These are phyloP conservation scores for Rhexocercosporidium sp. DNA, from an alignment of 2,329 filamentous ascomycete species.

Conservation along the genomic window DNA sequence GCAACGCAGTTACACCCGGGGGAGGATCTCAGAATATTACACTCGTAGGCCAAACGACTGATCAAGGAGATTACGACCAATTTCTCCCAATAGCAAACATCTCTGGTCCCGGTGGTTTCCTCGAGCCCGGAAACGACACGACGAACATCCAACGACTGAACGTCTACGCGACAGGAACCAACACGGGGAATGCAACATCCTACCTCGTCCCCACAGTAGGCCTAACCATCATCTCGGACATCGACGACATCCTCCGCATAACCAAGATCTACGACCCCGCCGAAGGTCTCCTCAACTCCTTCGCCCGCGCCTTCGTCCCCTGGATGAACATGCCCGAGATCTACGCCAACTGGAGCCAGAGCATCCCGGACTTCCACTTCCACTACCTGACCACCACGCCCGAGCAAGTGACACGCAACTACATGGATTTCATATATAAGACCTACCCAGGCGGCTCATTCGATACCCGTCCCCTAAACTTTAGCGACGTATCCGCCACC, in stretches of 20 bases:
- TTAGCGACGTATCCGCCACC: conserved; percentile 75
- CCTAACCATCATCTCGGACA: conserved; percentile 76
- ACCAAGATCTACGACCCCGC: conserved; percentile 81
- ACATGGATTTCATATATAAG: conserved; percentile 81
- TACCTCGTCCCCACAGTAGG: conserved; percentile 76
- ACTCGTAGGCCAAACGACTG: conserved; percentile 69
- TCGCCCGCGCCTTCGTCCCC: conserved; percentile 70
- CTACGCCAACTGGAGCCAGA: conserved; percentile 76
- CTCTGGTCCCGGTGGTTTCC: conserved; percentile 55
- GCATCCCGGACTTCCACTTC: conserved; percentile 72
- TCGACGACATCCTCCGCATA: conserved; percentile 80
- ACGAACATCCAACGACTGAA: conserved; percentile 69
- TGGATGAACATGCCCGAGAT: conserved; percentile 85
- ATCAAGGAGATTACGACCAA: conserved; percentile 73
- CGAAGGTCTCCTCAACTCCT: conserved; percentile 77
- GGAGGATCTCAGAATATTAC: conserved; percentile 67
- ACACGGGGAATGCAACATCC: conserved; percentile 74
- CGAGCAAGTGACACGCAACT: conserved; percentile 76
- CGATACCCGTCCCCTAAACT: conserved; percentile 79
- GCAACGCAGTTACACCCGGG: conserved; percentile 54
- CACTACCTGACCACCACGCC: conserved; percentile 84
- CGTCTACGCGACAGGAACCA: conserved; percentile 67
- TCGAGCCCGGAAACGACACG: conserved; percentile 69
- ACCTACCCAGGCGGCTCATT: conserved; percentile 74
- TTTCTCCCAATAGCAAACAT: conserved; percentile 68